Percentiles rank a stretch among this genome's conserved stretches.
phyloP scores from a whole-genome alignment of 2,329 filamentous ascomycete species.

The Diaporthe sp. region DNA sequence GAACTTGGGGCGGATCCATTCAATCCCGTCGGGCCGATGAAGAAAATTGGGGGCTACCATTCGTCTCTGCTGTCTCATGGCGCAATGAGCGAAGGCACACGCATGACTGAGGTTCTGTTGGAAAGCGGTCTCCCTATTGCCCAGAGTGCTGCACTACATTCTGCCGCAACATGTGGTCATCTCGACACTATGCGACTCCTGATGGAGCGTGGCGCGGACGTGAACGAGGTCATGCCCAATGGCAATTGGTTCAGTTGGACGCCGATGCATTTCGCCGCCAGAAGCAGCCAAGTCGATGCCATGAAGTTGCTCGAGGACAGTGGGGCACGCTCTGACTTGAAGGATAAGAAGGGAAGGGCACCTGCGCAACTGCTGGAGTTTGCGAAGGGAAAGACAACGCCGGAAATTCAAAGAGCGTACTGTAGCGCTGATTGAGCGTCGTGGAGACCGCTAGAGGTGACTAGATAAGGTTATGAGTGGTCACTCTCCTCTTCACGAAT shows the following conservation, averaged over 20 bases:
- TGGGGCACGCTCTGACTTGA: slow-evolving; percentile 32
- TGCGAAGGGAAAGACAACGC: too few species aligned
- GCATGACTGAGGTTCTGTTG: slow-evolving; percentile 25
- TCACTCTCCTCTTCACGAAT: too few species aligned
- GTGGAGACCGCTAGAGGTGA: too few species aligned
- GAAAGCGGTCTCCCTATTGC: slow-evolving; percentile 15
- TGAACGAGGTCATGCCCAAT: slow-evolving; percentile 7
- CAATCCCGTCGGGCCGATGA: background rate
- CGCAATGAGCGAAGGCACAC: background rate
- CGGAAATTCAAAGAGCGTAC: too few species aligned
- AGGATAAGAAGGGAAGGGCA: slow-evolving; percentile 27
- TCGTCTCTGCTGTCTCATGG: slow-evolving; percentile 29
- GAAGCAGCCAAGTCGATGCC: slow-evolving; percentile 5
- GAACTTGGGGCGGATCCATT: slow-evolving; percentile 29
- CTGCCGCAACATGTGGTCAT: background rate
- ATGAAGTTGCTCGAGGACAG: slow-evolving; percentile 30
- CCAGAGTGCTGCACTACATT: background rate
- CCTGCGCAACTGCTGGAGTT: slow-evolving; percentile 32
- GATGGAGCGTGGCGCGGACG: slow-evolving; percentile 10
- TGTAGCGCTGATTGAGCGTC: too few species aligned
- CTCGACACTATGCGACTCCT: slow-evolving; percentile 32
- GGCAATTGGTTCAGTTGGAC: background rate
- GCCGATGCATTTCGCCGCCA: slow-evolving; percentile 36
- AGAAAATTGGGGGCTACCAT: background rate
- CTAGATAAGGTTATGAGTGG: too few species aligned